Evolutionary conservation across 352 stramenopile species (phyloP), one percentile per base, ranked within the genome.

Genomic region (Phytophthora pistaciae): DNA sequence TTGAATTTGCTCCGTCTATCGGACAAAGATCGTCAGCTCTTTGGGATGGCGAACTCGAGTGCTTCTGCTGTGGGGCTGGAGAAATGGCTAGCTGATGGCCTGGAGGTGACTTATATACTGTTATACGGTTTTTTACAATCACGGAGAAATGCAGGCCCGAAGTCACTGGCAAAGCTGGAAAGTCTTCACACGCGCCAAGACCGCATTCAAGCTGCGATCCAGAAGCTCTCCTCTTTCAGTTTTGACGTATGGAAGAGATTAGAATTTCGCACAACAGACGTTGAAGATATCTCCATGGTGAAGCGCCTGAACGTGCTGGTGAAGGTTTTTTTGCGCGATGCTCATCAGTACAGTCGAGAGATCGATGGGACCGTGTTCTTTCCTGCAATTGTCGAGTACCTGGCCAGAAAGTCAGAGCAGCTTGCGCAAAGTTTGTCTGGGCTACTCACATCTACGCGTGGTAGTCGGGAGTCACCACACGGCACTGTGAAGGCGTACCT

Each of bases 161-260:
- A 74, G n/a, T 18, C 61, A 25, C 9, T 74, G 7, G 46, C 56
- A 36, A 66, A 74, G 27, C 14, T 74, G 27, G 67, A 74, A 33
- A 20, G 20, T 7, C 20, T 66, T 16, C 31, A 56, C 25, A 21
- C 29, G 31, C 60, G 62, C 25, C 54, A 66, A 46, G 61, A 70
- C 6, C 67, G 67, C 5, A 65, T 74, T 38, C 53, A 70, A 62
- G 67, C 67, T 40, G 60, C 56, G 23, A 58, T 65, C 6, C 53
- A 65, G 23, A 74, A 74, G 48, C 40, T 74, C 29, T 66, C 67
- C 13, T 61, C 54, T n/a, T 61, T 74, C 27, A 70, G 55, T 20
- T 69, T 74, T 29, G 67, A 74, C 16, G 60, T 70, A n/a, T 74
- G 67, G 67, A 74, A 74, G 56, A 46, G 60, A 29, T 38, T 74